phyloP scores from a whole-genome alignment of 1,284 basidiomycete genomes.

The Amylostereum areolatum region DNA sequence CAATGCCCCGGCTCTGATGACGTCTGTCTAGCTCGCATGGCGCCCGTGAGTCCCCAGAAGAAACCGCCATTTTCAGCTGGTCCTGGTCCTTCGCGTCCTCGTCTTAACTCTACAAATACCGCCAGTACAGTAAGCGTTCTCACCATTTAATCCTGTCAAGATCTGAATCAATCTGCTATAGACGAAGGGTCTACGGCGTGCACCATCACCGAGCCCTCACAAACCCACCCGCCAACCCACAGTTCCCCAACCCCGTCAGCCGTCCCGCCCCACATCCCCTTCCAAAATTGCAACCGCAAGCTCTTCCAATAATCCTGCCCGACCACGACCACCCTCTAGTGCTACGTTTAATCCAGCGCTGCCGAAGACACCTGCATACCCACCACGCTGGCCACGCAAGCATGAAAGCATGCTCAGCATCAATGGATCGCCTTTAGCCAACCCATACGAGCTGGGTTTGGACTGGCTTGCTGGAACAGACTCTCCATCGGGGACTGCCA shows the following conservation, averaged over 20 bases:
- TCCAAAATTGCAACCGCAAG: constrained; percentile 32
- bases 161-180: too few species aligned
- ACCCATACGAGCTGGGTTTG: constrained; percentile 58
- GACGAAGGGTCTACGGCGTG: too few species aligned
- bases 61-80: constrained; percentile 39
- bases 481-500: constrained; percentile 21
- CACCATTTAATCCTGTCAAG: neutral
- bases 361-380: constrained; percentile 59
- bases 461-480: constrained; percentile 39
- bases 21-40: constrained; percentile 42
- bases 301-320: constrained; percentile 21
- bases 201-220: constrained; percentile 45
- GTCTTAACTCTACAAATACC: constrained; percentile 36
- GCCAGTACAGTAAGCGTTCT: constrained; percentile 38
- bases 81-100: constrained; percentile 40
- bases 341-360: constrained; percentile 66
- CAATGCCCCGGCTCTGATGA: neutral
- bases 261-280: constrained; percentile 44
- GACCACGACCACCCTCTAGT: constrained; percentile 58
- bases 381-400: constrained; percentile 46
- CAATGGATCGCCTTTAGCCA: constrained; percentile 72
- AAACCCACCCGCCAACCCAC: constrained; percentile 31
- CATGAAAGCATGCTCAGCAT: constrained; percentile 70
- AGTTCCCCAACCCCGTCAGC: constrained; percentile 21
- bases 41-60: constrained; percentile 48